A percentile compares a stretch with the other conserved stretches of the same genome.
These are phyloP conservation scores for Tremellales sp. DNA, from an alignment of 1,284 basidiomycete genomes.

Conservation along the genomic window DNA sequence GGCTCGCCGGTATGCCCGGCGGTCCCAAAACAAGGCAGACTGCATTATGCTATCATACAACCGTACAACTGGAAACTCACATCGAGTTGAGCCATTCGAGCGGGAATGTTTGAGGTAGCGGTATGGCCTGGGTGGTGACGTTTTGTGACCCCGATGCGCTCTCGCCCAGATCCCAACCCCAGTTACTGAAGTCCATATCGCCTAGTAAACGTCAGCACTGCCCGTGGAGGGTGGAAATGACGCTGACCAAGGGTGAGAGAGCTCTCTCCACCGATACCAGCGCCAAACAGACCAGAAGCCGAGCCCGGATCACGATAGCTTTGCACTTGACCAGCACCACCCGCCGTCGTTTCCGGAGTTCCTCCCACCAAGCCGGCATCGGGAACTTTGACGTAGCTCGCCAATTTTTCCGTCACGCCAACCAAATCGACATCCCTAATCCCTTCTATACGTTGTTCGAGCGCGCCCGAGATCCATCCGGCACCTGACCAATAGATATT, in stretches of 20 bases:
- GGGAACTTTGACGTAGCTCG: constrained; percentile 18
- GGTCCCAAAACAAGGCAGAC: too few species aligned
- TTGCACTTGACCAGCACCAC: not conserved
- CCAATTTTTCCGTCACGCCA: constrained; percentile 22
- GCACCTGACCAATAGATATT: constrained; percentile 24
- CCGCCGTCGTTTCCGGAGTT: not conserved
- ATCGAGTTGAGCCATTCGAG: not conserved
- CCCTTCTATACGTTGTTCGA: constrained; percentile 19
- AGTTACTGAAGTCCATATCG: not conserved
- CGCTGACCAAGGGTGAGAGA: not conserved
- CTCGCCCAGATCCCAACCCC: not conserved
- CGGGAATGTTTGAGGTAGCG: not conserved
- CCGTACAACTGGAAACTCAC: too few species aligned
- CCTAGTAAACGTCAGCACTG: not conserved
- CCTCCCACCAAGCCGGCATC: constrained; percentile 16
- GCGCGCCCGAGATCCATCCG: constrained; percentile 21
- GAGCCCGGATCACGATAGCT: not conserved
- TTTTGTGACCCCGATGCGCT: not conserved
- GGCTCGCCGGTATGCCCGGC: too few species aligned
- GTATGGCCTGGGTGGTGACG: not conserved
- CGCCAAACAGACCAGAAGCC: not conserved
- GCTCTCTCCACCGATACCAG: not conserved
- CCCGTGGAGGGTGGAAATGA: not conserved
- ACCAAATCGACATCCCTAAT: constrained; percentile 25
- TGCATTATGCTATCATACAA: too few species aligned